Base-by-base conservation (phyloP, 192 early-diverging fungal species). In the Coemansia sp. region DNA sequence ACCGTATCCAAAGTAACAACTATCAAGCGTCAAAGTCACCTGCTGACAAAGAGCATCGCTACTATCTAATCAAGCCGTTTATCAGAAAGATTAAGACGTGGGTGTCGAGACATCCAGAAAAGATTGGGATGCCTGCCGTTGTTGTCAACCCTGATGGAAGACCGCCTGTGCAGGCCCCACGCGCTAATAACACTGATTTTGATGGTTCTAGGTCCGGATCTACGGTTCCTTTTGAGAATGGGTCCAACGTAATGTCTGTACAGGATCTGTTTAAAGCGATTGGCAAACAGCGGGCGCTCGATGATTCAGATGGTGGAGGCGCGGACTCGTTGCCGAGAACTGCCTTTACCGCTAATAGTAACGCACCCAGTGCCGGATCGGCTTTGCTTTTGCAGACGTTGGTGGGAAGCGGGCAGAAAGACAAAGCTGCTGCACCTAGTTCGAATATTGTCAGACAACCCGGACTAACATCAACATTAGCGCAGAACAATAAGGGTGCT, bases 31-130 rank as follows among this genome's bases (percentile, higher is more conserved):
- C 55, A 12, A 76, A 71, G 50, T 66, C 59, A 37, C 48, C 54
- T 13, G 38, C 61, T 59, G 66, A 87, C 73, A 72, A 85, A 76
- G 64, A 77, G 74, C 16, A 86, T 71, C 80, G 87, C 37, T 92
- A 87, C 70, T 92, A 90, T 56, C 76, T 90, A 84, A 87, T 92
- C 56, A 88, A 85, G 22, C 90, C 90, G 12, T 92, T 92, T 81
- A 81, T 90, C 54, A 86, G 72, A 67, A 69, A 69, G 7, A 75
- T 81, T 61, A 81, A 81, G 67, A 45, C 69, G 42, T 81, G 78
- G 78, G 70, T 71, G 22, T 56, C 66, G 22, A 67, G 65, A 25
- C 78, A 81, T 44, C 78, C 65, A 5, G 78, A 75, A 44, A 59
- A 67, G 59, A 14, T 75, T 25, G 73, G 78, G 5, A 65, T 53